Evolutionary conservation across 179 eudicot genomes (phyloP).

Genomic region (Corrigiola litoralis): DNA sequence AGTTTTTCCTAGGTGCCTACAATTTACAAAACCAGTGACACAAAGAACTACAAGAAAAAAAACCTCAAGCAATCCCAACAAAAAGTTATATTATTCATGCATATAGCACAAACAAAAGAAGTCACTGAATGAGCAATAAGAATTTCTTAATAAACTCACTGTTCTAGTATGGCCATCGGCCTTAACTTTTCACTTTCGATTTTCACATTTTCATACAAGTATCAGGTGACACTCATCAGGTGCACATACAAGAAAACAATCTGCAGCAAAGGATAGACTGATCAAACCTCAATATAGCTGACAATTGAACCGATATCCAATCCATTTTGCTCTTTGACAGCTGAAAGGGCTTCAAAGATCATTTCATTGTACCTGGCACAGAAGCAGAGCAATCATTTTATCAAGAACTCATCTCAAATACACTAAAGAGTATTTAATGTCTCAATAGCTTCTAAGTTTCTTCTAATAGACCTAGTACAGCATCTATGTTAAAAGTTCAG

Average conservation of each 20-base stretch:
- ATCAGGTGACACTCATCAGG: not conserved
- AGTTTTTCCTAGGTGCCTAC: too few species aligned
- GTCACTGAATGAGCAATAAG: too few species aligned
- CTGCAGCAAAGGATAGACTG: not conserved
- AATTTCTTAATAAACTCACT: too few species aligned
- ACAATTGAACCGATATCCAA: constrained; percentile 53
- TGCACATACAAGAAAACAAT: not conserved
- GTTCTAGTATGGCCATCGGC: too few species aligned
- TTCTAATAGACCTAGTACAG: not conserved
- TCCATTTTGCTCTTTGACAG: constrained; percentile 53
- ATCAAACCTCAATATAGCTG: constrained; percentile 63
- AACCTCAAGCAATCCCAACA: too few species aligned
- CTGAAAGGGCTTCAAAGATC: constrained; percentile 69
- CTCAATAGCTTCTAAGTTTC: not conserved
- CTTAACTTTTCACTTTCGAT: not conserved
- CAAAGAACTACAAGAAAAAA: too few species aligned
- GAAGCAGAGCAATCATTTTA: constrained; percentile 6
- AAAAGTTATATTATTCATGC: too few species aligned
- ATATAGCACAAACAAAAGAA: too few species aligned
- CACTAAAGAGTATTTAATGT: not conserved
- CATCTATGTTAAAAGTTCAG: not conserved
- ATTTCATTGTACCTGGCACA: constrained; percentile 49
- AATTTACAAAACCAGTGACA: too few species aligned
- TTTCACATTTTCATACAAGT: not conserved
- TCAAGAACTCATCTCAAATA: not conserved